phyloP scores from a whole-genome alignment of 148 eudicot species.

The Cornus suecica region DNA sequence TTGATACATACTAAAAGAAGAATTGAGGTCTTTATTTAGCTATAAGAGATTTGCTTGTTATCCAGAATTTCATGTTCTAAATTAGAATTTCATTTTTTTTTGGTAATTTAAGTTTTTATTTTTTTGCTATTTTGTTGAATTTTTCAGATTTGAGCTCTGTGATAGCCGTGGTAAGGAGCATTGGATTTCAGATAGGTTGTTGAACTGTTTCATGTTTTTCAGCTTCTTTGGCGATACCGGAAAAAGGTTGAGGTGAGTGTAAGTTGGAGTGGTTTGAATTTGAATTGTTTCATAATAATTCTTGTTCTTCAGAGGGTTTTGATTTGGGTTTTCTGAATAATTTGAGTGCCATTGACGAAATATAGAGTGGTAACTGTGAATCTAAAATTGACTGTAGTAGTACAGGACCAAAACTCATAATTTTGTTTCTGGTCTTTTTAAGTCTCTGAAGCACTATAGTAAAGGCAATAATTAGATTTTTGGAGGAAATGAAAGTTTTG shows the following conservation, averaged over 20 bases:
- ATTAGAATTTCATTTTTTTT: neutral
- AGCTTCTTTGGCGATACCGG: neutral
- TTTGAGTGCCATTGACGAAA: neutral
- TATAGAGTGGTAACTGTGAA: neutral
- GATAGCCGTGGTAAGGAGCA: neutral
- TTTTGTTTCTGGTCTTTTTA: neutral
- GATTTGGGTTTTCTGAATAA: neutral
- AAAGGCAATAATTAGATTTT: neutral
- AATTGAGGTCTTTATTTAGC: too few species aligned
- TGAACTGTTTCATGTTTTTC: neutral
- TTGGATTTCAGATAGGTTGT: constrained; percentile 2
- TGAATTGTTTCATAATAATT: neutral
- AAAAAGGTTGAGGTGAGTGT: neutral
- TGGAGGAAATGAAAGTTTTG: neutral
- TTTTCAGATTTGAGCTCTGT: constrained; percentile 11
- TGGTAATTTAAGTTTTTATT: neutral
- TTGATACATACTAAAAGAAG: too few species aligned
- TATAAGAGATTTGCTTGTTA: neutral
- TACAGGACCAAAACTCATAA: neutral
- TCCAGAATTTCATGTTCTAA: neutral
- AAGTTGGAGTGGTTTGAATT: neutral
- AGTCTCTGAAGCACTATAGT: neutral
- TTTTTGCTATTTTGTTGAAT: neutral
- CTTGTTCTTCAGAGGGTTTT: neutral
- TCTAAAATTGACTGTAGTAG: neutral